Base-by-base conservation (phyloP, 1,284 basidiomycete genomes). In the Ustilago hordei region DNA sequence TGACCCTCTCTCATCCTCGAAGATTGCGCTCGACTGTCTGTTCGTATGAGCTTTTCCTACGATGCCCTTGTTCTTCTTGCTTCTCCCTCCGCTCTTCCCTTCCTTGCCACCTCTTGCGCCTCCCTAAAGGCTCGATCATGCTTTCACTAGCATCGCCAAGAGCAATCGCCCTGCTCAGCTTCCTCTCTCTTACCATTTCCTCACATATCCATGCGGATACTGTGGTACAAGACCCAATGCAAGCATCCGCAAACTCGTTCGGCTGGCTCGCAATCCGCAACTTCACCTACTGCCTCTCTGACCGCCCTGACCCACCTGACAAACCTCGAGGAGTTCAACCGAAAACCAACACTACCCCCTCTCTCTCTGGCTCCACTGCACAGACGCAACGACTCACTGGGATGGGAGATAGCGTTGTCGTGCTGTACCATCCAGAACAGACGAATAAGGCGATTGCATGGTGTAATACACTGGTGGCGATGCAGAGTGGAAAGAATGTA, bases 261-360 rank as follows among this genome's bases (percentile, higher is more conserved):
- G 74, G 74, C 15, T 76, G 74, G 74, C 59, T 76, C 7, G 74
- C 64, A 1, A 71, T 72, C 19, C 64, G 65, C 23, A 71, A 76
- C 47, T 62, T 65, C 28, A 76, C 74, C 58, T 76, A 65, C 52
- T 76, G 74, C 31, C 32, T 72, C 23, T 60, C 56, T 2, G 11
- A 32, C 17, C 3, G 32, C 0, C 69, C 74, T 2, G 74, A 76
- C n/a, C 65, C 69, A 4, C 59, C 64, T 32, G 47, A 66, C 58
- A 71, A 71, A 52, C 68, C 64, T 12, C 55, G 55, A 2, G 73
- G 73, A 0, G 32, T 64, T 12, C 73, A 75, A 36, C 73, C 73
- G 3, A 53, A 32, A 9, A 32, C 15, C 6, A 19, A 38, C 9
- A 34, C 15, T 6, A 3, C n/a, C 1, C 23, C 35, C 4, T 17